A percentile compares a stretch with the other conserved stretches of the same genome.
Evolutionary conservation across 1,284 basidiomycete species (phyloP).

Genomic region (Blastosporella zonata): DNA sequence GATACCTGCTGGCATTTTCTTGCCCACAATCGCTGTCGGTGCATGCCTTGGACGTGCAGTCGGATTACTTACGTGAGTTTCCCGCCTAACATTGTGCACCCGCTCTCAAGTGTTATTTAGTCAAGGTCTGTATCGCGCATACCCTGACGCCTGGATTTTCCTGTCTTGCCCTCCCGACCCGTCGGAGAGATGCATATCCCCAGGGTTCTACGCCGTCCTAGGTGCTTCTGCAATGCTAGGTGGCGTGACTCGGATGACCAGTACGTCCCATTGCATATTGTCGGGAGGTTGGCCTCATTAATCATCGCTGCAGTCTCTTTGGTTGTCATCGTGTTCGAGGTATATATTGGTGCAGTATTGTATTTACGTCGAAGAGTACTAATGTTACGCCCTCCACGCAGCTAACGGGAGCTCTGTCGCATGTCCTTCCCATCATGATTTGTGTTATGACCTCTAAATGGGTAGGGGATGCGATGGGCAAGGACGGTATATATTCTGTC

Average conservation of each 20-base stretch:
- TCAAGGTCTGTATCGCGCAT: constrained; percentile 59
- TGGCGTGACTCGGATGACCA: constrained; percentile 80
- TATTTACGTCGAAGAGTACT: not conserved
- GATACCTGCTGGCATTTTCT: constrained; percentile 73
- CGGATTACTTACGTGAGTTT: constrained; percentile 60
- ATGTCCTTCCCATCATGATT: constrained; percentile 79
- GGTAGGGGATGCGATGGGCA: constrained; percentile 69
- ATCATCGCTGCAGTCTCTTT: constrained; percentile 50
- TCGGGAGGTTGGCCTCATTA: not conserved
- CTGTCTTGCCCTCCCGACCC: constrained; percentile 68
- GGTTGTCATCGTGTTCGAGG: constrained; percentile 74
- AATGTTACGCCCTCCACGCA: constrained; percentile 25
- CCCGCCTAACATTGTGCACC: not conserved
- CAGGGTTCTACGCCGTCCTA: constrained; percentile 81
- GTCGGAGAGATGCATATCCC: constrained; percentile 66
- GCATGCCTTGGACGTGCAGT: constrained; percentile 68
- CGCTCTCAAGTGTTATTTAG: constrained; percentile 30
- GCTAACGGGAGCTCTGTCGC: constrained; percentile 71
- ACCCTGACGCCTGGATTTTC: constrained; percentile 67
- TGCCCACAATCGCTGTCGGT: constrained; percentile 72
- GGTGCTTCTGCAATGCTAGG: constrained; percentile 80
- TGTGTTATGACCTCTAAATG: constrained; percentile 75
- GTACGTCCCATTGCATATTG: constrained; percentile 35
- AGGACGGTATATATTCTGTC: constrained; percentile 72
- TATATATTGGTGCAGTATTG: constrained; percentile 28